phyloP scores from a whole-genome alignment of 164 flowering plant species.

The Taxillus chinensis region DNA sequence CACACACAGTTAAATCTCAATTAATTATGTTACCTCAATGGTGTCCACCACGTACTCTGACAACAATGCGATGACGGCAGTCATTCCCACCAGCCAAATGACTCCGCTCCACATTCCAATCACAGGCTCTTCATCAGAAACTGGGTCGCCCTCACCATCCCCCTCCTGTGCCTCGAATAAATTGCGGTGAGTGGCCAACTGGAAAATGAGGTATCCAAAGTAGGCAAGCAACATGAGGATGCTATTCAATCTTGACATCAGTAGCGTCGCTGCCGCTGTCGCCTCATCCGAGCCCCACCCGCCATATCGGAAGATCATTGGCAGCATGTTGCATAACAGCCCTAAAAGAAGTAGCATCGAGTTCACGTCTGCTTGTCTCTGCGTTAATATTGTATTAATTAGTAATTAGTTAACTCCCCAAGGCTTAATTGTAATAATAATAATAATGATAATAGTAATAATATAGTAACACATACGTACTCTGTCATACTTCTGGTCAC shows the following conservation, averaged over 20 bases:
- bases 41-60: slow-evolving; percentile 45
- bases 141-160: slow-evolving; percentile 14
- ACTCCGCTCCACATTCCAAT: slow-evolving; percentile 43
- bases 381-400: slow-evolving; percentile 11
- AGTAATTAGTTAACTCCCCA: neutral
- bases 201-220: slow-evolving; percentile 32
- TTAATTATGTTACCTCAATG: slow-evolving; percentile 25
- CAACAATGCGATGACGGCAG: slow-evolving; percentile 26
- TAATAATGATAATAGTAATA: neutral
- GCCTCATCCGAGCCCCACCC: neutral
- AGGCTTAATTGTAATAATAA: neutral
- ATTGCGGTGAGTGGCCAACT: slow-evolving; percentile 31
- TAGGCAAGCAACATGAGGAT: slow-evolving; percentile 36
- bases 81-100: slow-evolving; percentile 36
- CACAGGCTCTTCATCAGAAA: slow-evolving; percentile 24
- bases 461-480: slow-evolving; percentile 13
- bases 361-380: slow-evolving; percentile 45
- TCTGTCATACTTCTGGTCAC: slow-evolving; percentile 35
- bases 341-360: slow-evolving; percentile 29
- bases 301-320: slow-evolving; percentile 27
- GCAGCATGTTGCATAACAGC: slow-evolving; percentile 33
- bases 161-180: slow-evolving; percentile 30
- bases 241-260: slow-evolving; percentile 33
- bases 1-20: too few relatives aligned
- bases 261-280: slow-evolving; percentile 13